Evolutionary conservation across 2,329 filamentous ascomycete genomes (phyloP), one percentile per base, ranked within the genome.

Genomic region (Xylaria sp.): DNA sequence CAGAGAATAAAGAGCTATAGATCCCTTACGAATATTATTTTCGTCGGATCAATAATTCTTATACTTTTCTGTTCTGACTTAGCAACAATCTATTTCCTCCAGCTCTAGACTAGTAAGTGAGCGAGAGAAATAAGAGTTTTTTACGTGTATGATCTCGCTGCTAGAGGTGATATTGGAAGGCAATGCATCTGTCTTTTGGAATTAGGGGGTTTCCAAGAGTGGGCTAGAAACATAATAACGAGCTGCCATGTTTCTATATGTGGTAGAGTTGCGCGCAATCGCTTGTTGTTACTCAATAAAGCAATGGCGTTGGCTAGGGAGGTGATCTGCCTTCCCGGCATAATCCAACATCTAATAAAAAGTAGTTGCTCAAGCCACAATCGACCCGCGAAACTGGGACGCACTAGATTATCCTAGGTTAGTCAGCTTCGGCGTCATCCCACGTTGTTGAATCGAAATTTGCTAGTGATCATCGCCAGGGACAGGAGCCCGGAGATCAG

Each of bases 371-470:
- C 59, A 37, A 58, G 35, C 25, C 27, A 21, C 42, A 21, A 21
- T 21, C 9, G 42, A 21, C 50, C 68, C 68, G 42, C 27, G 61
- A 63, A 63, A 55, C 61, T 53, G 68, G 65, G 21, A 68, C 59
- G 51, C 68, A 65, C 68, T 70, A 58, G 23, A 3, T 58, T 21
- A 65, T 25, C 21, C 44, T 55, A 25, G 21, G 9, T 23, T 48
- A 60, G 66, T 53, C 40, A 44, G 44, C 21, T 44, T 32, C 50
- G 42, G 60, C 48, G 25, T 55, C 50, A 60, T 66, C 51, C 68
- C 58, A 65, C 51, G 66, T 53, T 44, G 60, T 63, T 55, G 32
- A 53, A 55, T 55, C 32, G 32, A 27, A 60, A 60, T 48, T 29
- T 44, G 50, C 47, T 13, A 37, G 50, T 53, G 55, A 65, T 58